These are phyloP conservation scores for Penicillium sp. DNA, from an alignment of 2,329 filamentous ascomycete genomes.

Conservation along the genomic window DNA sequence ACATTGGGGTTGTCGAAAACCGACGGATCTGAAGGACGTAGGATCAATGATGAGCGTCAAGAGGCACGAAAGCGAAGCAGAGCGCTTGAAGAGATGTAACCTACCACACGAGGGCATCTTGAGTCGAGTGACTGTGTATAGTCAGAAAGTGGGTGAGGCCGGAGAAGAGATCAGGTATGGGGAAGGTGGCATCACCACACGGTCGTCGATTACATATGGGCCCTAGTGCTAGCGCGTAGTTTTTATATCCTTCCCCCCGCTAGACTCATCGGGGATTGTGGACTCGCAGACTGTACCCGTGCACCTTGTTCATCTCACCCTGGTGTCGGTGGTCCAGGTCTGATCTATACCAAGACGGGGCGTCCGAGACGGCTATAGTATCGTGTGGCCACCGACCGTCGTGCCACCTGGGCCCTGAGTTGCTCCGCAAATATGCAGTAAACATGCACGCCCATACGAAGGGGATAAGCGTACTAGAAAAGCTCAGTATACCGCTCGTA, in stretches of 20 bases:
- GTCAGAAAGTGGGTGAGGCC: background rate
- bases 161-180: background rate
- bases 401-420: background rate
- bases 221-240: background rate
- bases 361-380: background rate
- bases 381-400: background rate
- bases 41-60: background rate
- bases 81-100: background rate
- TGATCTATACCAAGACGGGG: background rate
- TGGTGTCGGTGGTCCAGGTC: background rate
- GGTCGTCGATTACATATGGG: background rate
- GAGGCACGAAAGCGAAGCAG: background rate
- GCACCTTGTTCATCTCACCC: background rate
- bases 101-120: slow-evolving; percentile 1
- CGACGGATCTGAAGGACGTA: background rate
- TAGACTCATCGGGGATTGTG: background rate
- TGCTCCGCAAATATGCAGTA: background rate
- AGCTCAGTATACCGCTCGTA: background rate
- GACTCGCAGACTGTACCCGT: background rate
- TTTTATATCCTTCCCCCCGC: background rate
- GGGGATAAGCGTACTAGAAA: background rate
- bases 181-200: background rate
- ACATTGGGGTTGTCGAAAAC: background rate
- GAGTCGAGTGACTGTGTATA: background rate
- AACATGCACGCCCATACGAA: background rate